Percentiles rank a stretch among this genome's conserved stretches.
These are phyloP conservation scores for Trametes sanguinea DNA, from an alignment of 768 basidiomycete species.

Conservation along the genomic window DNA sequence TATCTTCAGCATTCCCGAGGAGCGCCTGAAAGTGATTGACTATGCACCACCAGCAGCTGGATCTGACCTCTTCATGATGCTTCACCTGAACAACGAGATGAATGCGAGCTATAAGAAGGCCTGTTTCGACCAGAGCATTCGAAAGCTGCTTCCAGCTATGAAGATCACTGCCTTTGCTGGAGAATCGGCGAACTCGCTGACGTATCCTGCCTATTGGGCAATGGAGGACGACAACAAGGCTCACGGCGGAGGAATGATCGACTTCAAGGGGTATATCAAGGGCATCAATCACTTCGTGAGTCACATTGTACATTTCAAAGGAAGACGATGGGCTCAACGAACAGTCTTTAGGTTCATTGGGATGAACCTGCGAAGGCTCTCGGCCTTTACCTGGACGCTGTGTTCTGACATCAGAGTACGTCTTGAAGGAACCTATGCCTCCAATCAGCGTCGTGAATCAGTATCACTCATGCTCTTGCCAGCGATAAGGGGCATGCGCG, in stretches of 20 bases:
- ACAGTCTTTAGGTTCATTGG: not conserved
- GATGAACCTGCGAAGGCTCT: not conserved
- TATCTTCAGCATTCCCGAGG: conserved; percentile 6
- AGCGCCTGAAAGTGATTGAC: not conserved
- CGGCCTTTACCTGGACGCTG: not conserved
- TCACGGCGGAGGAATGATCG: conserved; percentile 16
- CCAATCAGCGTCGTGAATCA: too few species aligned
- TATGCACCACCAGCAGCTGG: not conserved
- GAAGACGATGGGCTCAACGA: too few species aligned
- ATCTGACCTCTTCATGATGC: conserved; percentile 2
- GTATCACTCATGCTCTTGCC: too few species aligned
- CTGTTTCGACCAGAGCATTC: conserved; percentile 7
- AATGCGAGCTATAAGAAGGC: conserved; percentile 12
- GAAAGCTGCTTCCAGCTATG: conserved; percentile 12
- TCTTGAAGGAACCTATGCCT: too few species aligned
- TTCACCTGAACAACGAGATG: not conserved
- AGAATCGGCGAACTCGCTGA: not conserved
- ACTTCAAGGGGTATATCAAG: conserved; percentile 12
- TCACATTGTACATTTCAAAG: too few species aligned
- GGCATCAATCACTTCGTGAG: conserved; percentile 33
- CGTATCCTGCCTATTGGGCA: conserved; percentile 19
- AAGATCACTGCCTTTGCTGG: conserved; percentile 2
- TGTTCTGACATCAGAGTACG: not conserved
- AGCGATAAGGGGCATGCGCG: too few species aligned
- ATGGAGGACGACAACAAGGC: conserved; percentile 24